A percentile compares a stretch with the other conserved stretches of the same genome.
Evolutionary conservation across 164 flowering plant genomes (phyloP).

Genomic region (Vitis cinerea): DNA sequence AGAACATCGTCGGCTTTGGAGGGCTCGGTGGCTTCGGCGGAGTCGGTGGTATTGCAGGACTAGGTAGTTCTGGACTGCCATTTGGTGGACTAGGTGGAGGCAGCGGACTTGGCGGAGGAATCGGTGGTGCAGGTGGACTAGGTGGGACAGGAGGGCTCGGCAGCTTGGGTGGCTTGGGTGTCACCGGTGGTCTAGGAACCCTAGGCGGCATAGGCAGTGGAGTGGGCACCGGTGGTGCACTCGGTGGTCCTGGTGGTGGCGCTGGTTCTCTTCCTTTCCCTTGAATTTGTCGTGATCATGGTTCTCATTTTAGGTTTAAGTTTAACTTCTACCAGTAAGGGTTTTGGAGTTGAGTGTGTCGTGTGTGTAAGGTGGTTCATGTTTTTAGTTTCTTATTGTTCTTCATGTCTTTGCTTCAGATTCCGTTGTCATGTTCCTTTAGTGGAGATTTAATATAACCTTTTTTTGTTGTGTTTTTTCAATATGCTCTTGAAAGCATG

Average conservation of each 20-base stretch:
- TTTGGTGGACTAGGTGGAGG: slow-evolving; percentile 11
- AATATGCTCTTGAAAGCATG: no score
- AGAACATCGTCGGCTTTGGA: slow-evolving; percentile 34
- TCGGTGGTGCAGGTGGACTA: slow-evolving; percentile 12
- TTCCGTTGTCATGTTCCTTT: no score
- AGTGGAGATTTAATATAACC: no score
- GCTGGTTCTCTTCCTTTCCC: slow-evolving; percentile 20
- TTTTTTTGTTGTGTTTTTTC: no score
- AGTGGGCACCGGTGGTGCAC: slow-evolving; percentile 9
- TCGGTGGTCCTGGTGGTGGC: neutral
- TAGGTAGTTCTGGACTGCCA: neutral
- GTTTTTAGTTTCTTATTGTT: no score
- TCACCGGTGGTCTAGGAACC: slow-evolving; percentile 7
- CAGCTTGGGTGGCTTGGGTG: slow-evolving; percentile 8
- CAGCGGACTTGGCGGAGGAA: slow-evolving; percentile 10
- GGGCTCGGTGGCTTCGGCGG: slow-evolving; percentile 10
- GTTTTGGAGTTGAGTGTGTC: neutral
- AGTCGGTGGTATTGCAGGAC: slow-evolving; percentile 32
- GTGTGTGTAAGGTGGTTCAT: neutral
- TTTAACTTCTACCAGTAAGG: no score
- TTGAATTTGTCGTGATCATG: neutral
- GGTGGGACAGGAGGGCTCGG: slow-evolving; percentile 15
- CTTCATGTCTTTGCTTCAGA: no score
- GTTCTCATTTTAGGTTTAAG: neutral
- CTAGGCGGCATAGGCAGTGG: neutral